These are phyloP conservation scores for Aspergillus cejpii DNA, from an alignment of 2,329 filamentous ascomycete species.

Conservation along the genomic window DNA sequence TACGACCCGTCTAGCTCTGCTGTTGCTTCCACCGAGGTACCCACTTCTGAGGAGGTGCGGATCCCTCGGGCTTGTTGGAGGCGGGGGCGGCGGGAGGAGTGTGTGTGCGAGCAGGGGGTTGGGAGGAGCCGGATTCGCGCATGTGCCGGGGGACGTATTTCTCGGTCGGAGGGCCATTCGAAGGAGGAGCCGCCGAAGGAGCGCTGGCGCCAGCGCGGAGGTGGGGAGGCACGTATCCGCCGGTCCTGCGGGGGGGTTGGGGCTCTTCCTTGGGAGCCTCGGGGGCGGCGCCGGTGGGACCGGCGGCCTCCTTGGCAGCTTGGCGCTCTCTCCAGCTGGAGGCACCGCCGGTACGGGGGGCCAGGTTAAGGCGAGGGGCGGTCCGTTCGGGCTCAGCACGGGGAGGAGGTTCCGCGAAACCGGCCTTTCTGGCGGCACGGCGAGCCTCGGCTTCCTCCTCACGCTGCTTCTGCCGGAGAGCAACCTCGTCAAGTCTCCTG, in stretches of 20 bases:
- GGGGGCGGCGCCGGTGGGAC: conserved; percentile 21
- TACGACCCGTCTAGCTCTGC: conserved; percentile 25
- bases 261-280: conserved; percentile 23
- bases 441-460: conserved; percentile 84
- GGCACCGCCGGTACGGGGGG: conserved; percentile 42
- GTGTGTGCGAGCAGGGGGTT: conserved; percentile 19
- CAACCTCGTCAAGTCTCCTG: conserved; percentile 58
- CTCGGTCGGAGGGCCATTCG: conserved; percentile 25
- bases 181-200: conserved; percentile 24
- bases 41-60: conserved; percentile 27
- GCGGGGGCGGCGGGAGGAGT: conserved; percentile 16
- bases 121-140: conserved; percentile 27
- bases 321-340: conserved; percentile 56
- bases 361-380: conserved; percentile 52
- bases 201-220: conserved; percentile 30
- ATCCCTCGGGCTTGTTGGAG: conserved; percentile 25
- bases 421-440: conserved; percentile 60
- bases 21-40: conserved; percentile 36
- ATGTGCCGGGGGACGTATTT: conserved; percentile 29
- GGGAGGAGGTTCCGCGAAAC: conserved; percentile 30
- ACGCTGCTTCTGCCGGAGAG: conserved; percentile 64
- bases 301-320: conserved; percentile 44
- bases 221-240: conserved; percentile 39
- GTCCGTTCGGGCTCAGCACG: conserved; percentile 42
- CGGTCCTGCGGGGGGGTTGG: conserved; percentile 25